Evolutionary conservation across 2,329 filamentous ascomycete genomes (phyloP).

Genomic region (Albophoma yamanashiensis): DNA sequence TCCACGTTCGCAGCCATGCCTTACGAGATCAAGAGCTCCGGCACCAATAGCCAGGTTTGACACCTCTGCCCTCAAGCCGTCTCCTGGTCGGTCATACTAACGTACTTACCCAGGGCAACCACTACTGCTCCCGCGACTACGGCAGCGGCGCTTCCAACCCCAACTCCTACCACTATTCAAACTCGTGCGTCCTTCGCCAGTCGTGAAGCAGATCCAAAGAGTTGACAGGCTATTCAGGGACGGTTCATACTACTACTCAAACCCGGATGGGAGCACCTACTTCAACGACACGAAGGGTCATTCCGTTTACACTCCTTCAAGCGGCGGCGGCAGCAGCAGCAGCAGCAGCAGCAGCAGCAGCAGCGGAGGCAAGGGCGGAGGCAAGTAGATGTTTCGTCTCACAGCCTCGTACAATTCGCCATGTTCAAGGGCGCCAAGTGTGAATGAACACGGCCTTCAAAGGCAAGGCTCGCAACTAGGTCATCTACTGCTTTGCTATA

Average conservation of each 20-base stretch:
- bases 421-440: background rate
- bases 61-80: background rate
- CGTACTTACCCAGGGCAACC: slow-evolving; percentile 45
- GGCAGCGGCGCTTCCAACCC: slow-evolving; percentile 41
- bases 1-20: slow-evolving; percentile 7
- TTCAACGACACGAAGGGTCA: slow-evolving; percentile 49
- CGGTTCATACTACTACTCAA: slow-evolving; percentile 66
- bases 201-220: background rate
- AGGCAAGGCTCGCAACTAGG: background rate
- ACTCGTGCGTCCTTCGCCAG: slow-evolving; percentile 31
- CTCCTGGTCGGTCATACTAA: background rate
- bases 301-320: slow-evolving; percentile 50
- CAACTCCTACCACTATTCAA: slow-evolving; percentile 60
- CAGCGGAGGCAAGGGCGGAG: slow-evolving; percentile 1
- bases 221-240: slow-evolving; percentile 25
- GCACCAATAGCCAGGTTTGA: slow-evolving; percentile 52
- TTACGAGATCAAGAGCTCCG: slow-evolving; percentile 37
- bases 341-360: background rate
- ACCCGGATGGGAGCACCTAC: slow-evolving; percentile 58
- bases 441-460: background rate
- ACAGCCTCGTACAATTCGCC: no score
- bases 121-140: slow-evolving; percentile 56
- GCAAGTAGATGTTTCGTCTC: background rate
- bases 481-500: background rate
- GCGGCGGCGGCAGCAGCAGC: slow-evolving; percentile 18